phyloP scores from a whole-genome alignment of 495 filamentous ascomycete genomes.

The Hapsidospora chrysogenum region DNA sequence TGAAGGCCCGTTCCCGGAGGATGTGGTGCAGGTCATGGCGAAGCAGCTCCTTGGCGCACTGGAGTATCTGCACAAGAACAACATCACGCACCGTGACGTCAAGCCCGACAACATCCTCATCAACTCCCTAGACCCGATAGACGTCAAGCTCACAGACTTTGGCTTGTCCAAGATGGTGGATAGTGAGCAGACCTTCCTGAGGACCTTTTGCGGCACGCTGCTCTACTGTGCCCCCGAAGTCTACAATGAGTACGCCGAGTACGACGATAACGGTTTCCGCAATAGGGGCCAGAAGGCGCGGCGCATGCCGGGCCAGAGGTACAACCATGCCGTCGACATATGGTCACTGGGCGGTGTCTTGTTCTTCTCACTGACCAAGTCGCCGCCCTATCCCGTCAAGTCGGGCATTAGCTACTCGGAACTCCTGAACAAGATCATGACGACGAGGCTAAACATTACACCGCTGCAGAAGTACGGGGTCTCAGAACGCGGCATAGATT shows the following conservation, averaged over 20 bases:
- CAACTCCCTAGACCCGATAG: slow-evolving; percentile 47
- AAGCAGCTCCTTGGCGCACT: slow-evolving; percentile 66
- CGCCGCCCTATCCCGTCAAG: slow-evolving; percentile 62
- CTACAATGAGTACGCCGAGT: slow-evolving; percentile 65
- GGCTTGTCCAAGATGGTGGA: slow-evolving; percentile 62
- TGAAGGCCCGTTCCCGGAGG: slow-evolving; percentile 45
- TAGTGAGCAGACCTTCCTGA: slow-evolving; percentile 74
- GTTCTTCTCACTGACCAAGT: slow-evolving; percentile 58
- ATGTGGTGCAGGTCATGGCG: slow-evolving; percentile 49
- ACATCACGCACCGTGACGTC: slow-evolving; percentile 91
- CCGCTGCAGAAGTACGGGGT: slow-evolving; percentile 38
- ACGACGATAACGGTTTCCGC: slow-evolving; percentile 27
- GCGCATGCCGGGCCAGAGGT: slow-evolving; percentile 33
- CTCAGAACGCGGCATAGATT: slow-evolving; percentile 48
- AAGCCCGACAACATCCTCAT: slow-evolving; percentile 97
- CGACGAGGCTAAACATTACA: slow-evolving; percentile 40
- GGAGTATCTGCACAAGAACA: slow-evolving; percentile 68
- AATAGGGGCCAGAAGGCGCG: slow-evolving; percentile 20
- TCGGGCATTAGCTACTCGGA: slow-evolving; percentile 32
- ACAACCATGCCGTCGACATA: slow-evolving; percentile 79
- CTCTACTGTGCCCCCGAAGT: slow-evolving; percentile 95
- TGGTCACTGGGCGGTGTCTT: slow-evolving; percentile 91
- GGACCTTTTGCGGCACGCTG: slow-evolving; percentile 91
- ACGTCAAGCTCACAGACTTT: slow-evolving; percentile 90
- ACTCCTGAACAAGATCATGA: slow-evolving; percentile 77